Evolutionary conservation across 768 basidiomycete genomes (phyloP).

Genomic region (Mycena alexandri): DNA sequence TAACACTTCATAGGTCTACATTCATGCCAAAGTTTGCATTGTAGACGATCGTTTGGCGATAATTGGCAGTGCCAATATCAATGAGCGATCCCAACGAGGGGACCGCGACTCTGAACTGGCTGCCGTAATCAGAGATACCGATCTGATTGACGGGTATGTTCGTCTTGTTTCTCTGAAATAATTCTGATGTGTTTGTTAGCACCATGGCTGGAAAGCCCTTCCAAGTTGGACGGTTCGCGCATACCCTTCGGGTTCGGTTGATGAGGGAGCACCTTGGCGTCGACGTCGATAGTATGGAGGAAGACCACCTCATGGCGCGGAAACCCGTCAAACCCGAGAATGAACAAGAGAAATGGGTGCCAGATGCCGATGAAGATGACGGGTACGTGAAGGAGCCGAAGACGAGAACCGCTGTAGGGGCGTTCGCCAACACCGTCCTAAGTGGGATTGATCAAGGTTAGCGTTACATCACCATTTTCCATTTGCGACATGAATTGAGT

Average conservation of each 20-base stretch:
- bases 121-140: slow-evolving; percentile 93
- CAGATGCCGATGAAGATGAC: slow-evolving; percentile 73
- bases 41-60: slow-evolving; percentile 96
- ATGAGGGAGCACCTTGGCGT: slow-evolving; percentile 98
- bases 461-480: slow-evolving; percentile 27
- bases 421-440: slow-evolving; percentile 50
- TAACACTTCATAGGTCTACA: slow-evolving; percentile 74
- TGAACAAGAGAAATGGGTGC: slow-evolving; percentile 78
- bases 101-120: slow-evolving; percentile 98
- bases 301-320: slow-evolving; percentile 74
- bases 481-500: background rate
- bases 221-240: slow-evolving; percentile 97
- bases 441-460: slow-evolving; percentile 67
- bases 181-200: slow-evolving; percentile 55
- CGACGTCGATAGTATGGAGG: slow-evolving; percentile 89
- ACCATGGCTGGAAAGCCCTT: slow-evolving; percentile 95
- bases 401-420: slow-evolving; percentile 48
- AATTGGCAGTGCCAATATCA: slow-evolving; percentile 97
- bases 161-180: background rate
- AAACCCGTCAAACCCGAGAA: slow-evolving; percentile 64
- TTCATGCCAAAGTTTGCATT: slow-evolving; percentile 89
- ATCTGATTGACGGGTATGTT: slow-evolving; percentile 89
- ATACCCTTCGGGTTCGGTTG: slow-evolving; percentile 90
- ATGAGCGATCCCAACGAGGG: slow-evolving; percentile 94
- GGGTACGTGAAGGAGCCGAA: slow-evolving; percentile 56